A percentile compares a stretch with the other conserved stretches of the same genome.
These are phyloP conservation scores for Xylariaceae sp. DNA, from an alignment of 2,329 filamentous ascomycete species.

Conservation along the genomic window DNA sequence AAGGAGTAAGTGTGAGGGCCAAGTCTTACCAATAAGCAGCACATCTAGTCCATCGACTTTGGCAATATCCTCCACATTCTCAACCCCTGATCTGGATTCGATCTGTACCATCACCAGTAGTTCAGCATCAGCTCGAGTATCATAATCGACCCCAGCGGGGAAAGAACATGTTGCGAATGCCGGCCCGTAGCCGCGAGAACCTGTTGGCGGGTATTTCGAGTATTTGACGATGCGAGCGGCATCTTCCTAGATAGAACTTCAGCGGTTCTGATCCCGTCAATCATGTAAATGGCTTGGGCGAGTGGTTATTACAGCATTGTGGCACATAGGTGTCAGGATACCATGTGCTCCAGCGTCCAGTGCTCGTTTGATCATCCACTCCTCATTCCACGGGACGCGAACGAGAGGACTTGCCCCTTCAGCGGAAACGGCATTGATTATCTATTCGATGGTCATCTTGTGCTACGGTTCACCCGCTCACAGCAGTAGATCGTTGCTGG, in stretches of 20 bases:
- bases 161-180: not conserved
- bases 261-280: not conserved
- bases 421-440: slow-evolving; percentile 19
- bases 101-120: not conserved
- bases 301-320: not conserved
- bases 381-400: slow-evolving; percentile 22
- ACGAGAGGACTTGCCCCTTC: slow-evolving; percentile 23
- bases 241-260: not conserved
- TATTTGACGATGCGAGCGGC: not conserved
- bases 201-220: not conserved
- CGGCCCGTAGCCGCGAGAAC: not conserved
- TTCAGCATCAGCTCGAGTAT: not conserved
- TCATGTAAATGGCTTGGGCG: not conserved
- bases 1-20: no score
- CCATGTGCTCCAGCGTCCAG: slow-evolving; percentile 32
- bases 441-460: not conserved
- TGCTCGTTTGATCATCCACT: slow-evolving; percentile 33
- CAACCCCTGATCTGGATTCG: not conserved
- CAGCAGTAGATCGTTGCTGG: no score
- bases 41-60: not conserved
- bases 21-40: not conserved
- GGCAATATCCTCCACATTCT: not conserved
- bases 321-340: slow-evolving; percentile 32
- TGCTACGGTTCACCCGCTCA: no score
- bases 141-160: not conserved